Base-by-base conservation (phyloP, 1,284 basidiomycete genomes). In the Hortiboletus rubellus region DNA sequence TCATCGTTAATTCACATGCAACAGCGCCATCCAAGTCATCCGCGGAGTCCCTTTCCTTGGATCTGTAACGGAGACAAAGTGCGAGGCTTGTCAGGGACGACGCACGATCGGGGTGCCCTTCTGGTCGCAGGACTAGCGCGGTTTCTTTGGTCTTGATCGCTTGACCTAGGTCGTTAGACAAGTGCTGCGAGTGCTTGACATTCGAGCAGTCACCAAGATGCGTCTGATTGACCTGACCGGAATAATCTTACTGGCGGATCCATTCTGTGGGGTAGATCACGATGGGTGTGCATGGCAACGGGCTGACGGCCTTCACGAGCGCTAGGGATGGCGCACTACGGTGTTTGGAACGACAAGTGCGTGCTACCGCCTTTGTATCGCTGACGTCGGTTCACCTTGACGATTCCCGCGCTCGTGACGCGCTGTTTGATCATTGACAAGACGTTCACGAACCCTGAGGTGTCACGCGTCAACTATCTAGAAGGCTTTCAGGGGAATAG, bases 281-380 rank as follows among this genome's bases (percentile, higher is more conserved):
- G 83, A 86, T 93, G 82, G 91, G 92, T 56, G 86, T 94, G 17
- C 92, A 95, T 66, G 92, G 92, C 10, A 92, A 94, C 68, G 92
- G 91, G 44, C 72, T 95, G 38, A 93, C 92, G 0, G 82, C 89
- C 89, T 1, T 80, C 92, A 0, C 82, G 88, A 24, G 87, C 90
- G 0, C 76, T 96, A 3, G 91, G 91, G 9, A 92, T 95, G 81
- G 80, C 78, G 0, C 90, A 96, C 71, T 94, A 88, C 65, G 93
- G 91, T 5, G 89, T 94, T 72, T 95, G 93, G 93, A 79, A 79
- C 14, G 72, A 82, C 63, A 70, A 74, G 79, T 82, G 56, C 53
- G 77, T 72, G 37, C 36, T n/a, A 15, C 8, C 18, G 14, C 41
- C 27, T 22, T 37, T 22, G n/a, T 15, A 44, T 38, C 12, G 14